Evolutionary conservation across 345 rosid genomes (phyloP), one percentile per base, ranked within the genome.

Genomic region (Hibiscus trionum): DNA sequence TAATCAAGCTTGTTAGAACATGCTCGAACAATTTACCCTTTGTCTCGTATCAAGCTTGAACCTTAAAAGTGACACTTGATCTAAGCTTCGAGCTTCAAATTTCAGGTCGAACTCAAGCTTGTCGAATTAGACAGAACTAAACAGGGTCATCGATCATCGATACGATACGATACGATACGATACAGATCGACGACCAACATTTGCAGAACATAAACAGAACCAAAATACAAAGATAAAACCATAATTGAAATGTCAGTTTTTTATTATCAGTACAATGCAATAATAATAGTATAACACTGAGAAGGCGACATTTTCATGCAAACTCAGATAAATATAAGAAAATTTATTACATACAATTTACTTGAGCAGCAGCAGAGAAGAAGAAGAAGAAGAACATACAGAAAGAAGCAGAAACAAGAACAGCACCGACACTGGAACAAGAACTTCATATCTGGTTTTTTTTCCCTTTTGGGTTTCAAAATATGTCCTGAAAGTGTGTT

Each of bases 371-470:
- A 47, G 71, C 5, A 56, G 27, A 26, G 57, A 66, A 47, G 4
- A 7, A 4, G 52, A 15, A 66, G 47, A 31, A 19, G 9, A 46
- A 26, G 52, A 11, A 11, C 14, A 47, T 47, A 5, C 59, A 55
- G 17, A 35, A 35, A 35, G 87, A 90, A 88, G 83, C 93, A 90
- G 83, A 90, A 90, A 77, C 96, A 90, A 11, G 93, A 86, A 50
- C 96, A 90, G 46, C 96, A 87, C 58, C 93, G 96, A 39, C 91
- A 90, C 75, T 90, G 96, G 61, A 88, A 90, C 88, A 90, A 83
- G 88, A 90, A 90, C 89, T 90, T 90, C 96, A 90, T 90, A 72
- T 62, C 66, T 69, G 70, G 39, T 71, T 62, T 56, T 42, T 46
- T 46, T n/a, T 21, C 21, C 21, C 17, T 4, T n/a, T 19, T 44